phyloP scores from a whole-genome alignment of 441 rosid genomes.

The Geranium incanum region DNA sequence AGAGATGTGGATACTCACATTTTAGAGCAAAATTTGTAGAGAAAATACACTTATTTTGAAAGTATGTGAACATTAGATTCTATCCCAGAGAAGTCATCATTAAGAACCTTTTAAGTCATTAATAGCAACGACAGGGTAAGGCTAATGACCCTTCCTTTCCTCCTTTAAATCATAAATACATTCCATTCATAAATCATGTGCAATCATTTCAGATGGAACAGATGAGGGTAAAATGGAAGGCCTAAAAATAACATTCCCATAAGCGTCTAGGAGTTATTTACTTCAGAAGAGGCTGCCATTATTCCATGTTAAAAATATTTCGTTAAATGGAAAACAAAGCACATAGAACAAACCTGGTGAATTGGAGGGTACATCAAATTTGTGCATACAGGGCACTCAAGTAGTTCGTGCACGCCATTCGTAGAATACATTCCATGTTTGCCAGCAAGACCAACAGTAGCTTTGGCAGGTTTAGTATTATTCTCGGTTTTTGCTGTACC shows the following conservation, averaged over 20 bases:
- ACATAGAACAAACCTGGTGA: slow-evolving; percentile 48
- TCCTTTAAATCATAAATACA: background rate
- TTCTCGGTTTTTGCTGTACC: slow-evolving; percentile 37
- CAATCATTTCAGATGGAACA: background rate
- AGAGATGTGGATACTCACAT: no score
- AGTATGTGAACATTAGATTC: background rate
- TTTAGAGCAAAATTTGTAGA: background rate
- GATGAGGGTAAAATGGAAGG: background rate
- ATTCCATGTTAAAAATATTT: background rate
- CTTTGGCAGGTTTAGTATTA: slow-evolving; percentile 39
- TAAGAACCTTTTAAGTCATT: background rate
- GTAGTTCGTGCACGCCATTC: slow-evolving; percentile 65
- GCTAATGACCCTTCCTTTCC: background rate
- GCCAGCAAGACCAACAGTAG: slow-evolving; percentile 33
- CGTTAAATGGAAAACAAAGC: background rate
- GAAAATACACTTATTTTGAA: background rate
- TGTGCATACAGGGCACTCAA: slow-evolving; percentile 71
- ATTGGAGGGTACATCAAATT: slow-evolving; percentile 84
- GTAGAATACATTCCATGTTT: slow-evolving; percentile 42
- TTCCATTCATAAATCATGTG: background rate
- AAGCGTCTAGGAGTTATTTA: background rate
- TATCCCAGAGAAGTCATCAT: background rate
- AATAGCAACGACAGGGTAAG: background rate
- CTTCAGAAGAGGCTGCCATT: background rate
- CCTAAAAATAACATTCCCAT: background rate